Evolutionary conservation across 805 yeast genomes (phyloP).

Genomic region (Monosporozyma solicola): DNA sequence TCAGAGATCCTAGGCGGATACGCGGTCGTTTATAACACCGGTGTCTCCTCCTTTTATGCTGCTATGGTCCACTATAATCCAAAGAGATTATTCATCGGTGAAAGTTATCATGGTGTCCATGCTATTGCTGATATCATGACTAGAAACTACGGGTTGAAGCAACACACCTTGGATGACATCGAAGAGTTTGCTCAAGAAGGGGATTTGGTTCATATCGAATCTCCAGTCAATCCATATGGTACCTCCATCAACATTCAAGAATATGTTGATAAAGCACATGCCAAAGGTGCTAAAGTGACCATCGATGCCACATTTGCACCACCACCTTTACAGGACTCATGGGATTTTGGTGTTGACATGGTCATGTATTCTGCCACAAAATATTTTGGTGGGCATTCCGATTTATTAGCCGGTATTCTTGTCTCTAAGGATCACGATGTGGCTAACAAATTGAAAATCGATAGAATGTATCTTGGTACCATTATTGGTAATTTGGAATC

Average conservation of each 20-base stretch:
- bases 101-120: slow-evolving; percentile 80
- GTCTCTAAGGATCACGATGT: slow-evolving; percentile 49
- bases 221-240: slow-evolving; percentile 86
- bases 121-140: slow-evolving; percentile 56
- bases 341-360: slow-evolving; percentile 74
- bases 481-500: slow-evolving; percentile 72
- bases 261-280: slow-evolving; percentile 65
- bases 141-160: slow-evolving; percentile 50
- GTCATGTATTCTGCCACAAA: slow-evolving; percentile 93
- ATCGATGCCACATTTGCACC: slow-evolving; percentile 93
- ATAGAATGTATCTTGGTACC: slow-evolving; percentile 68
- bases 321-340: slow-evolving; percentile 78
- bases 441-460: slow-evolving; percentile 42
- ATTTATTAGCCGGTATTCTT: slow-evolving; percentile 72
- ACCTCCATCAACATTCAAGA: slow-evolving; percentile 49
- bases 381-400: slow-evolving; percentile 94
- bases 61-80: slow-evolving; percentile 65
- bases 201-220: slow-evolving; percentile 75
- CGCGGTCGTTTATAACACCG: slow-evolving; percentile 65
- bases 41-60: slow-evolving; percentile 74
- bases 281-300: slow-evolving; percentile 59
- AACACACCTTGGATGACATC: slow-evolving; percentile 42
- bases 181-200: slow-evolving; percentile 41
- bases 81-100: slow-evolving; percentile 61
- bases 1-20: slow-evolving; percentile 52